Base-by-base conservation (phyloP, 202 grass and related monocot genomes). In the Hordeum pubiflorum region DNA sequence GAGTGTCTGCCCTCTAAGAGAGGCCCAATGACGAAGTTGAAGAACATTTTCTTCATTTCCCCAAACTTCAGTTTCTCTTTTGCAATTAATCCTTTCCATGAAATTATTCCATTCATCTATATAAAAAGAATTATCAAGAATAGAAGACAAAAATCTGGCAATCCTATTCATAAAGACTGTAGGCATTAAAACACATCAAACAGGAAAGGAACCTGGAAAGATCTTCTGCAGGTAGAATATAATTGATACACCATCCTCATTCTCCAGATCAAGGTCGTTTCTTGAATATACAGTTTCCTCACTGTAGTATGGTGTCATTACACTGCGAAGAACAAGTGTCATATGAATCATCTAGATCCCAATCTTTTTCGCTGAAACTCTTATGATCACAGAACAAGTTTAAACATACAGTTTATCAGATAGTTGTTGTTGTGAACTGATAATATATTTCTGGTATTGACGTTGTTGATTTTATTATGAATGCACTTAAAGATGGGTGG, bases 211-310 rank as follows among this genome's bases (percentile, higher is more conserved):
- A 97, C 94, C 94, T 91, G 94, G 94, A 91, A 85, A 97, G 81
- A 97, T 97, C 82, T 97, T 97, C 87, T 97, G 94, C 29, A 97
- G 94, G 77, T 97, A 97, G 83, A 97, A 97, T 87, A 94, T 89
- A 86, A 97, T 97, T 78, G 95, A 97, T 72, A 94, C 76, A 75
- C 95, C 94, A 75, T 97, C 95, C 89, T 97, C 95, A 87, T 97
- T 97, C 73, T 97, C 95, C 84, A 94, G 87, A 86, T 97, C 95
- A 84, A 97, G 95, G 83, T 97, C 95, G 56, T 80, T 94, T 86
- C 84, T 97, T 3, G 92, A 94, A 83, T 89, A 97, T 50, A 97
- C 90, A 74, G 90, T 97, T 85, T 97, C 95, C 82, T 97, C 95
- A 77, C 88, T 97, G 63, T 97, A 97, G 83, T 97, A 97, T 29